Evolutionary conservation across 805 yeast genomes (phyloP).

Genomic region (Candida orba): DNA sequence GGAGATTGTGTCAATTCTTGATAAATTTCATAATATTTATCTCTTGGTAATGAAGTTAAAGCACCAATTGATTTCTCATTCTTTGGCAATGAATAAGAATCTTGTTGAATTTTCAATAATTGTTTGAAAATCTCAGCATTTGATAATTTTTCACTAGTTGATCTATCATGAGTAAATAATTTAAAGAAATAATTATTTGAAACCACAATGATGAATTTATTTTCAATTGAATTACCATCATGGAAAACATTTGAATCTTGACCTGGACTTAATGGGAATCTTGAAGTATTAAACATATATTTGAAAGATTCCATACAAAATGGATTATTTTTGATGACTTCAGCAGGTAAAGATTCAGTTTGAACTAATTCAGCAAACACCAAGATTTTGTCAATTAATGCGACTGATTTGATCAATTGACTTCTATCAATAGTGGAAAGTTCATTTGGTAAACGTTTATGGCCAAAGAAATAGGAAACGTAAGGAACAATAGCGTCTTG

Average conservation of each 20-base stretch:
- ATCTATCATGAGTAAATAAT: slow-evolving; percentile 48
- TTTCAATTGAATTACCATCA: slow-evolving; percentile 30
- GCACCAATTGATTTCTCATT: slow-evolving; percentile 47
- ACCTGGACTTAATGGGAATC: slow-evolving; percentile 61
- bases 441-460: slow-evolving; percentile 48
- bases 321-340: slow-evolving; percentile 68
- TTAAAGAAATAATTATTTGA: slow-evolving; percentile 78
- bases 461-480: slow-evolving; percentile 84
- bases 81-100: slow-evolving; percentile 25
- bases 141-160: slow-evolving; percentile 36
- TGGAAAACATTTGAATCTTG: slow-evolving; percentile 57
- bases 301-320: slow-evolving; percentile 91
- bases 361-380: slow-evolving; percentile 63
- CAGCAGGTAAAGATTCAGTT: slow-evolving; percentile 71
- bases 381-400: slow-evolving; percentile 59
- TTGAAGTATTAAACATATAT: slow-evolving; percentile 83
- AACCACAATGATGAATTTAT: slow-evolving; percentile 66
- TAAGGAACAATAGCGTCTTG: slow-evolving; percentile 94
- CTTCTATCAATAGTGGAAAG: slow-evolving; percentile 46
- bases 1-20: slow-evolving; percentile 52
- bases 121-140: slow-evolving; percentile 48
- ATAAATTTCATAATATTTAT: slow-evolving; percentile 64
- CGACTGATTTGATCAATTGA: slow-evolving; percentile 69
- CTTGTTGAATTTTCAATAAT: slow-evolving; percentile 45
- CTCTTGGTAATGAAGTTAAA: slow-evolving; percentile 80